Evolutionary conservation across 345 rosid species (phyloP).

Genomic region (Excoecaria agallocha): DNA sequence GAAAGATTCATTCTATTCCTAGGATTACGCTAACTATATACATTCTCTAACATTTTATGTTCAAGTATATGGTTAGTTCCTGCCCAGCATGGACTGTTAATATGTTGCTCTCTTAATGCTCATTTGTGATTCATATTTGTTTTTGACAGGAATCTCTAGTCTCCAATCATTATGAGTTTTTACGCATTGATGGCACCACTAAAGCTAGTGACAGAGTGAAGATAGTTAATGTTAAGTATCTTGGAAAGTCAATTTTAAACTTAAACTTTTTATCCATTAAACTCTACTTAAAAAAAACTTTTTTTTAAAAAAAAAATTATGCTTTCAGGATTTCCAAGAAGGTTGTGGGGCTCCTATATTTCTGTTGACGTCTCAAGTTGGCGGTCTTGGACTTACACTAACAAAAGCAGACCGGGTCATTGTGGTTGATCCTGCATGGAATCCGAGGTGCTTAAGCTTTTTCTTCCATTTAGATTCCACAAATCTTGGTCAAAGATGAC

Average conservation of each 20-base stretch:
- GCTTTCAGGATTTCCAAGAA: conserved; percentile 76
- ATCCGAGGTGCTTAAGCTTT: conserved; percentile 63
- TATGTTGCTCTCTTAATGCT: conserved; percentile 1
- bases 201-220: conserved; percentile 79
- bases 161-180: conserved; percentile 59
- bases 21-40: too few relatives aligned
- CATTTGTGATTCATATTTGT: conserved; percentile 8
- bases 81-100: conserved; percentile 4
- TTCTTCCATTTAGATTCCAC: conserved; percentile 3
- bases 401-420: conserved; percentile 98
- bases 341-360: conserved; percentile 79
- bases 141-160: conserved; percentile 61
- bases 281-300: background rate
- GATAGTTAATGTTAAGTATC: conserved; percentile 68
- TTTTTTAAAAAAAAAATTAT: conserved; percentile 11
- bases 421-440: conserved; percentile 99
- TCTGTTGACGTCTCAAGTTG: conserved; percentile 95
- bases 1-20: too few relatives aligned
- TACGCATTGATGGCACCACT: conserved; percentile 93
- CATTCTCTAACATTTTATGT: too few relatives aligned
- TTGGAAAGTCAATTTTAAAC: background rate
- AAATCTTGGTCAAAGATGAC: background rate
- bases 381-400: conserved; percentile 97
- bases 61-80: background rate
- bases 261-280: background rate